Conservation (phyloP, 2,329 filamentous ascomycete species). For the Paecilomyces sp. region DNA sequence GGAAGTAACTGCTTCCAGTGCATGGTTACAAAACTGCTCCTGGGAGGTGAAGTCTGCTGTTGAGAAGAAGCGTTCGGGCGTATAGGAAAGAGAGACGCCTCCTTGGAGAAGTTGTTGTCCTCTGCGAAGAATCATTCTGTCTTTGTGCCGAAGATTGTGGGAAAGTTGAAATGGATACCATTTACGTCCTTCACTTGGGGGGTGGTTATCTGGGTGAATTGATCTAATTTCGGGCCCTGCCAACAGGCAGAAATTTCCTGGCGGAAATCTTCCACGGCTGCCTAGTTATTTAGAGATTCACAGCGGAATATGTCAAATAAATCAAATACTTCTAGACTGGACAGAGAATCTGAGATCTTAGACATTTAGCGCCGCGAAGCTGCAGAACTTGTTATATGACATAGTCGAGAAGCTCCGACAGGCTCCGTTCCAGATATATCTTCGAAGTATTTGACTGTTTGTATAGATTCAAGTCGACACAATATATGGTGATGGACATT, state of each 20-base stretch:
- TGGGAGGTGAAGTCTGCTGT: not conserved
- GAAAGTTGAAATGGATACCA: not conserved
- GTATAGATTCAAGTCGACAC: not conserved
- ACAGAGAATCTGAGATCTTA: not conserved
- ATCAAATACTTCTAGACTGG: not conserved
- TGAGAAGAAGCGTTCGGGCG: not conserved
- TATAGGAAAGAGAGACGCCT: not conserved
- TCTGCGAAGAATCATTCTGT: not conserved
- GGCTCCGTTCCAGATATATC: not conserved
- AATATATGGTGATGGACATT: not conserved
- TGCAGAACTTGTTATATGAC: not conserved
- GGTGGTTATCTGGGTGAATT: too few species aligned
- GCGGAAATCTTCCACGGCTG: not conserved
- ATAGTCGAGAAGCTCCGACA: not conserved
- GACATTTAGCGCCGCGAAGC: not conserved
- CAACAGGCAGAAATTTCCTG: not conserved
- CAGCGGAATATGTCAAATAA: not conserved
- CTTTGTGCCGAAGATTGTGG: not conserved
- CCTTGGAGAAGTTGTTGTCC: not conserved
- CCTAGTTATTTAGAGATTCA: not conserved
- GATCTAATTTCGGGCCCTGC: too few species aligned
- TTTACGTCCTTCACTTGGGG: not conserved
- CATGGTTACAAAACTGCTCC: not conserved
- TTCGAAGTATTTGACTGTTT: not conserved
- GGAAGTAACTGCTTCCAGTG: not conserved